Evolutionary conservation across 228 moss, liverwort and hornwort genomes (phyloP).

Genomic region (Sphagnum fallax): DNA sequence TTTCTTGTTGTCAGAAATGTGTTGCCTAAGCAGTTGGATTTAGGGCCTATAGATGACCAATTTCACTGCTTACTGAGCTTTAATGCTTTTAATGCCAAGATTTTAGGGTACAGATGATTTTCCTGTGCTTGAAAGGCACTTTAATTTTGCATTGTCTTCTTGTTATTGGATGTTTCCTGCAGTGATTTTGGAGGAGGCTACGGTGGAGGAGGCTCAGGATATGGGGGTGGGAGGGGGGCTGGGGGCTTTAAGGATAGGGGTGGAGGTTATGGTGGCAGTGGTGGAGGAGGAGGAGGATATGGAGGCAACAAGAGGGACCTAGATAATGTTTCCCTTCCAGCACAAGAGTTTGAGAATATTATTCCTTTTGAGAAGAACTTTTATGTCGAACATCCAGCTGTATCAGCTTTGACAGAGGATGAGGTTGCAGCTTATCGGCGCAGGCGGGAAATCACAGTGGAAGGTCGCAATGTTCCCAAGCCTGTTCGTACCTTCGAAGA

Average conservation of each 20-base stretch:
- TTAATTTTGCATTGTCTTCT: too few relatives aligned
- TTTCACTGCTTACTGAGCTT: too few relatives aligned
- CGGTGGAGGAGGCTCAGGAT: conserved; percentile 29
- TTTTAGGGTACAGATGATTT: too few relatives aligned
- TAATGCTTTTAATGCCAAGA: too few relatives aligned
- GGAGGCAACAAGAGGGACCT: conserved; percentile 64
- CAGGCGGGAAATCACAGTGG: conserved; percentile 86
- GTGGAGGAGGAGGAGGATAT: conserved; percentile 29
- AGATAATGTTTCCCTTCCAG: conserved; percentile 64
- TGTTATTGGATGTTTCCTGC: neutral
- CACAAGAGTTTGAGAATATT: conserved; percentile 81
- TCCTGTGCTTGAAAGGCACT: too few relatives aligned
- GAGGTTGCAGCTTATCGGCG: conserved; percentile 69
- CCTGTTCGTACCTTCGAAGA: conserved; percentile 97
- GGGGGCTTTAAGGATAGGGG: conserved; percentile 22
- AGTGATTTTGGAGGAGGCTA: conserved; percentile 71
- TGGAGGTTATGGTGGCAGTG: too few relatives aligned
- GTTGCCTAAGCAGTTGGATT: too few relatives aligned
- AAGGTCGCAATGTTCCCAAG: conserved; percentile 80
- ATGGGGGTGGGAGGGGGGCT: conserved; percentile 32
- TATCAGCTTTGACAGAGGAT: conserved; percentile 71
- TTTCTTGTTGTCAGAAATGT: too few relatives aligned
- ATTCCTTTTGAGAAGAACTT: conserved; percentile 86
- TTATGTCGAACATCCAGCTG: conserved; percentile 93
- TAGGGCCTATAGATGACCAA: too few relatives aligned